Base-by-base conservation (phyloP, 2,329 filamentous ascomycete species). In the Capronia epimyces region DNA sequence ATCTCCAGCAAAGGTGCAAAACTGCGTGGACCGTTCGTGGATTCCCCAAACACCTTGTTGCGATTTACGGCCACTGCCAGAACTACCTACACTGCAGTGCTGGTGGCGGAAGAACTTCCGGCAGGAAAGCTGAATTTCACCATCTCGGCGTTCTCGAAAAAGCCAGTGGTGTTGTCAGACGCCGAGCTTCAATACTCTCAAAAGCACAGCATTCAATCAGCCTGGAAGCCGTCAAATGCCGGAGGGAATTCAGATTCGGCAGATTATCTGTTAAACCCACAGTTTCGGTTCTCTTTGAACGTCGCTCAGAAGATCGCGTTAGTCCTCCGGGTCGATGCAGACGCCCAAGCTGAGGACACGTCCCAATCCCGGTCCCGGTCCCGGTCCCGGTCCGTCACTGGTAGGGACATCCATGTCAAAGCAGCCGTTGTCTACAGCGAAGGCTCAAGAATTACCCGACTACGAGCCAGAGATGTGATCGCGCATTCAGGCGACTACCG, bases 11-110 rank as follows among this genome's bases (percentile, higher is more conserved):
- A 91, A 49, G 81, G 81, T 5, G 79, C 83, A 20, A 67, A 87
- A 0, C 82, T 87, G 61, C 82, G 85, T 29, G 86, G 86, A 0
- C 87, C 88, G n/a, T 95, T 88, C 56, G 89, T 97, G 27, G 91
- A 96, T 68, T 94, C 90, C 2, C 89, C 89, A 1, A 94, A 97
- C 66, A 95, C 87, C 0, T 79, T 98, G 6, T 81, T 94, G 39
- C 83, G 86, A 51, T 77, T 95, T 54, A 79, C 87, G 22, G 75
- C 77, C 51, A 68, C 75, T n/a, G 65, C 75, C 1, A 66, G 70
- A 13, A 69, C 71, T 9, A 70, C 69, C 0, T 81, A 81, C 60
- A 83, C 80, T 0, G 72, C 87, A 3, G 87, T 90, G 6, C 75
- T 89, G 22, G 84, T 89, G 13, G 86, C 94, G 61, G 84, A 94